Conservation (phyloP, 768 basidiomycete species). For the Boletus pseudo-olivaceus region DNA sequence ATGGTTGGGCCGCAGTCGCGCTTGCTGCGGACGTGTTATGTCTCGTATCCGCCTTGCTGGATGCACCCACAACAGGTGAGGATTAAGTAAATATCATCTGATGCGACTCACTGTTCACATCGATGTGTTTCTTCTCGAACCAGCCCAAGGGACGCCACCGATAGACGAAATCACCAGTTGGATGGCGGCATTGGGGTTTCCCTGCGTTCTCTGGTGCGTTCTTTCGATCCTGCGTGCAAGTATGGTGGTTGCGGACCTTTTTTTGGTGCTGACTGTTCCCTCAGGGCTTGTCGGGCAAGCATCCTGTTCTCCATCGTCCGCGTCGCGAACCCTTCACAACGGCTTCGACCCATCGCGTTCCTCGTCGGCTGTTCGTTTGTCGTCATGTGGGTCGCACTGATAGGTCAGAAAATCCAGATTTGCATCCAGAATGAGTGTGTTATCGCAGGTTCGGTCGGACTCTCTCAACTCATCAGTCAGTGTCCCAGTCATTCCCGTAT, state of each 20-base stretch:
- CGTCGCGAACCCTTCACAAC: constrained; percentile 9
- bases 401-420: constrained; percentile 14
- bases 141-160: neutral
- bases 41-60: constrained; percentile 9
- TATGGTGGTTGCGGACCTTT: neutral
- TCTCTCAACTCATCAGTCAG: constrained; percentile 24
- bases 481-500: neutral
- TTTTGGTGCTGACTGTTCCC: neutral
- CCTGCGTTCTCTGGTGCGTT: constrained; percentile 22
- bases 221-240: too few species aligned
- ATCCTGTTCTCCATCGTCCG: constrained; percentile 24
- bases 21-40: constrained; percentile 15
- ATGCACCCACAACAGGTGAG: constrained; percentile 2
- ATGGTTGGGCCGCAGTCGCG: constrained; percentile 23
- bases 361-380: constrained; percentile 14
- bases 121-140: neutral
- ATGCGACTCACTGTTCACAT: neutral
- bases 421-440: constrained; percentile 4
- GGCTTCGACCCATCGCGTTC: constrained; percentile 1
- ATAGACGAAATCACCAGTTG: constrained; percentile 5
- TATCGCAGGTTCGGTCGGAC: neutral
- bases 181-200: constrained; percentile 11
- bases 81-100: too few species aligned
- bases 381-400: constrained; percentile 23
- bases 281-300: constrained; percentile 25